Evolutionary conservation across 371 early-diverging fungal genomes (phyloP).

Genomic region (Sporodiniella umbellata): DNA sequence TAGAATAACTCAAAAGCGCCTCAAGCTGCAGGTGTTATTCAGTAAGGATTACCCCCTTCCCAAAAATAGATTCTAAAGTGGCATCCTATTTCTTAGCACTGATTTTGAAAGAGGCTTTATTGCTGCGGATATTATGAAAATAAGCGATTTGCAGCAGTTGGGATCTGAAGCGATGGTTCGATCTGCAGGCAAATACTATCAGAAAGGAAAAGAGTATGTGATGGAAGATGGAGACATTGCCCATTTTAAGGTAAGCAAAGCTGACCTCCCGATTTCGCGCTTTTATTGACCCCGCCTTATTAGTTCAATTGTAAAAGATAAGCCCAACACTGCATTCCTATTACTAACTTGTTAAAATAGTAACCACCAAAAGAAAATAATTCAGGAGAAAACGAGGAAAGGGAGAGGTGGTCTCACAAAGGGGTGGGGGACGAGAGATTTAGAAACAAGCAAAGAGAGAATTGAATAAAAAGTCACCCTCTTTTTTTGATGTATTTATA

Average conservation of each 20-base stretch:
- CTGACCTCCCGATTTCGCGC: not conserved
- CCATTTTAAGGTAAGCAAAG: conserved; percentile 60
- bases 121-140: conserved; percentile 89
- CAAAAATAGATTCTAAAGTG: not conserved
- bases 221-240: conserved; percentile 94
- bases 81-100: conserved; percentile 51
- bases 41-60: conserved; percentile 29
- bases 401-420: too few species aligned
- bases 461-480: too few species aligned
- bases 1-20: conserved; percentile 81
- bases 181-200: conserved; percentile 57
- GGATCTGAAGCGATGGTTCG: conserved; percentile 47
- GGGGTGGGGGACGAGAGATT: too few species aligned
- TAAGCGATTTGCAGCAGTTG: conserved; percentile 56
- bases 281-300: too few species aligned
- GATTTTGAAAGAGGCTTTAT: conserved; percentile 93
- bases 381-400: too few species aligned
- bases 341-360: too few species aligned
- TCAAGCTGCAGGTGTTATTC: conserved; percentile 90
- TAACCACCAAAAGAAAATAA: too few species aligned
- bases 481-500: too few species aligned
- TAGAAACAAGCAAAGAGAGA: too few species aligned
- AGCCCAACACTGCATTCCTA: too few species aligned
- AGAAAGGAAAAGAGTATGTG: conserved; percentile 92
- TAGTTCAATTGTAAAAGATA: too few species aligned